A percentile compares a stretch with the other conserved stretches of the same genome.
phyloP scores from a whole-genome alignment of 352 stramenopile genomes.

The Phytophthora ramorum region DNA sequence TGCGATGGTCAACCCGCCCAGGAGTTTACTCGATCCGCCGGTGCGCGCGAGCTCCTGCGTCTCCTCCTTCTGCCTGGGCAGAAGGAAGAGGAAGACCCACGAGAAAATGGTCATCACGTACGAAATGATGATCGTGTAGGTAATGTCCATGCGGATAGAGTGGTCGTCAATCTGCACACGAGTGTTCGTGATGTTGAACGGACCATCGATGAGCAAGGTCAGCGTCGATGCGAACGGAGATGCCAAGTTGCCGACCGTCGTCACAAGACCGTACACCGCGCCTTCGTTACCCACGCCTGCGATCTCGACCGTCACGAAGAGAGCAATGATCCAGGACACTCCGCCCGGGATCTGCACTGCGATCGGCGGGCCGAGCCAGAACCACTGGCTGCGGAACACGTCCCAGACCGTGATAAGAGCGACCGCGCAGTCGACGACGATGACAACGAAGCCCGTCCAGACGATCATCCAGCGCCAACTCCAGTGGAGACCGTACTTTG shows the following conservation, averaged over 20 bases:
- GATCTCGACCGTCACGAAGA: slow-evolving; percentile 5
- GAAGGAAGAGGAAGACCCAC: slow-evolving; percentile 4
- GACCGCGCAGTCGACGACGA: neutral
- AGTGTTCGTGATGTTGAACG: slow-evolving; percentile 3
- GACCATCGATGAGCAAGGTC: neutral
- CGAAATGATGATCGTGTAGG: slow-evolving; percentile 4
- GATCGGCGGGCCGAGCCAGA: neutral
- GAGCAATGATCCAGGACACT: neutral
- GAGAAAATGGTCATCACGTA: slow-evolving; percentile 5
- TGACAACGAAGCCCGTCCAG: neutral
- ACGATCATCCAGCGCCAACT: slow-evolving; percentile 5
- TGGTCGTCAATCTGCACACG: neutral
- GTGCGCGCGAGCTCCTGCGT: slow-evolving; percentile 2
- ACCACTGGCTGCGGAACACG: neutral
- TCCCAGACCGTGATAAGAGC: slow-evolving; percentile 1
- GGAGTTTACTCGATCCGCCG: neutral
- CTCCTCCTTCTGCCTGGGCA: slow-evolving; percentile 1
- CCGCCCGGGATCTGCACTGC: neutral
- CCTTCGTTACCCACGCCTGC: slow-evolving; percentile 1
- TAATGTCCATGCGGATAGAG: neutral
- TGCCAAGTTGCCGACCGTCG: slow-evolving; percentile 1
- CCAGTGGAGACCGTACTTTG: slow-evolving; percentile 2
- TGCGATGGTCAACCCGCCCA: neutral
- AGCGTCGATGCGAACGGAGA: neutral
- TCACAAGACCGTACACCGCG: slow-evolving; percentile 1